Evolutionary conservation across 495 filamentous ascomycete species (phyloP).

Genomic region (Aspergillus hancockii): DNA sequence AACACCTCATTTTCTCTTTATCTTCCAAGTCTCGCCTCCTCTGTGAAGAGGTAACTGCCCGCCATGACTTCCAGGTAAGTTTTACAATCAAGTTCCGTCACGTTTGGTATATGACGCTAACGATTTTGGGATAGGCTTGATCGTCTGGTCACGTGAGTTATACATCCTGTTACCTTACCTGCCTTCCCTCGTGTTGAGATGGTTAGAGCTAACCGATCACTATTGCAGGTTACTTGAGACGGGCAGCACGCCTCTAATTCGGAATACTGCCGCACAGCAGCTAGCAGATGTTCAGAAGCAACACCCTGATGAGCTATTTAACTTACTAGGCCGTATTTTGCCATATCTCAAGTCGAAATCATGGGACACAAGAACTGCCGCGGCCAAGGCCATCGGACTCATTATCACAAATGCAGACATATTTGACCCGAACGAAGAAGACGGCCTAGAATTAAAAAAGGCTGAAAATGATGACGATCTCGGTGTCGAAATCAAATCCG

Average conservation of each 20-base stretch:
- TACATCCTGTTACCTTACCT: constrained; percentile 17
- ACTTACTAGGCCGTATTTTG: constrained; percentile 91
- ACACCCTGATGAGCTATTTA: constrained; percentile 96
- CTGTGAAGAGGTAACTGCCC: constrained; percentile 27
- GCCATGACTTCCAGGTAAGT: constrained; percentile 58
- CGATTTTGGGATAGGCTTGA: constrained; percentile 63
- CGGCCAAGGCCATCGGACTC: constrained; percentile 87
- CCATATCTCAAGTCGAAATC: constrained; percentile 89
- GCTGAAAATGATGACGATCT: constrained; percentile 53
- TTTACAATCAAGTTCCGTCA: neutral
- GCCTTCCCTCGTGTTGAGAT: neutral
- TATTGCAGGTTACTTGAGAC: constrained; percentile 82
- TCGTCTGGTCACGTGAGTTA: constrained; percentile 87
- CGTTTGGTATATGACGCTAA: constrained; percentile 40
- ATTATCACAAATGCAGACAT: constrained; percentile 85
- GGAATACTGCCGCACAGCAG: constrained; percentile 94
- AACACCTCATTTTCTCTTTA: neutral
- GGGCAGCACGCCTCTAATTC: constrained; percentile 89
- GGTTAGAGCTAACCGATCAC: constrained; percentile 30
- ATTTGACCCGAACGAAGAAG: constrained; percentile 83
- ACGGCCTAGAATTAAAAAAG: constrained; percentile 52
- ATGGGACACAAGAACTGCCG: constrained; percentile 92
- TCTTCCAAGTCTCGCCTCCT: neutral
- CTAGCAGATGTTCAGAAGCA: constrained; percentile 96
- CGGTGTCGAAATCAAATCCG: constrained; percentile 48